These are phyloP conservation scores for Plasmodium falciparum DNA, from an alignment of 169 alveolate genomes.

Conservation along the genomic window DNA sequence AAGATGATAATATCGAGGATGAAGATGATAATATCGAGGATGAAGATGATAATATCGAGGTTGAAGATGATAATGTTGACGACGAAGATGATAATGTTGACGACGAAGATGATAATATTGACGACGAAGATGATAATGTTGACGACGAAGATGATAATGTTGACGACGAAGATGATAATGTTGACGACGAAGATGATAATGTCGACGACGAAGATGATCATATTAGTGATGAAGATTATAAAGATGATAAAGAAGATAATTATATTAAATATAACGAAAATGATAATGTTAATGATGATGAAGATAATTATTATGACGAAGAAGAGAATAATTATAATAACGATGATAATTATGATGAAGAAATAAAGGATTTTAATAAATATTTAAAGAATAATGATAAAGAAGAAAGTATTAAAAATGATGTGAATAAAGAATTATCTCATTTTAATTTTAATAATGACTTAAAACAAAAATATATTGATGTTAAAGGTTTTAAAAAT, in stretches of 20 bases:
- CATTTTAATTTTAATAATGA: not conserved
- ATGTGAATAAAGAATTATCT: not conserved
- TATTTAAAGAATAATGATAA: not conserved
- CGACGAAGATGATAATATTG: not conserved
- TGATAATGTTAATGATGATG: constrained; percentile 23
- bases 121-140: not conserved
- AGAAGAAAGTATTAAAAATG: not conserved
- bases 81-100: not conserved
- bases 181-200: constrained; percentile 3
- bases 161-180: not conserved
- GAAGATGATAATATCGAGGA: not conserved
- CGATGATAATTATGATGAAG: not conserved
- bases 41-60: constrained; percentile 7
- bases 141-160: not conserved
- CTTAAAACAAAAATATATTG: not conserved
- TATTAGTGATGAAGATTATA: constrained; percentile 12
- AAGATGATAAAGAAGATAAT: constrained; percentile 3
- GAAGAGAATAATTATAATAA: not conserved
- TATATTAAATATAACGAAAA: not conserved
- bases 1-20: constrained; percentile 1
- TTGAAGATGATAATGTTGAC: constrained; percentile 10
- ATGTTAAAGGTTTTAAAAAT: constrained; percentile 3
- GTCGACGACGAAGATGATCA: not conserved
- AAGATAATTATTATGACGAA: constrained; percentile 9
- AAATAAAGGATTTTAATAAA: not conserved